These are phyloP conservation scores for Aspergillus amoenus DNA, from an alignment of 2,329 filamentous ascomycete genomes.

Conservation along the genomic window DNA sequence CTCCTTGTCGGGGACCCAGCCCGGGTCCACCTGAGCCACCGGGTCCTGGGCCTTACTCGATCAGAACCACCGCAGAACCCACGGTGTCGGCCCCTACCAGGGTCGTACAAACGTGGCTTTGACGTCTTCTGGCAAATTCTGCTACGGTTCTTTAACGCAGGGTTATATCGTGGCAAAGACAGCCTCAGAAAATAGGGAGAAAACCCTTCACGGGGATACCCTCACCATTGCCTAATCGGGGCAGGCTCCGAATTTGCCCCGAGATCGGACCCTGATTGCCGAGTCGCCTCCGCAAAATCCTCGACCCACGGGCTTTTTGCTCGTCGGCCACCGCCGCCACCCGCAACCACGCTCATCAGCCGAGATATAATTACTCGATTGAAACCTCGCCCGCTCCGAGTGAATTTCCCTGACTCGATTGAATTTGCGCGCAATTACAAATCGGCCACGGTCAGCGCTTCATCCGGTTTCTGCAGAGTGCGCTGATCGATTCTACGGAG, in stretches of 20 bases:
- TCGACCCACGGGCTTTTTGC: background rate
- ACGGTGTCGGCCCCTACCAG: background rate
- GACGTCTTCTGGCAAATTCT: background rate
- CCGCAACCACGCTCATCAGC: conserved; percentile 15
- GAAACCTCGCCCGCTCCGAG: background rate
- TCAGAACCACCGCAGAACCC: background rate
- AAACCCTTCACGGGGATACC: conserved; percentile 15
- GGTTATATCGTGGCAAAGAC: background rate
- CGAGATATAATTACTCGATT: conserved; percentile 9
- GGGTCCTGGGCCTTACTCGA: conserved; percentile 12
- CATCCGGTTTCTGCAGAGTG: background rate
- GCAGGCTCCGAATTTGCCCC: background rate
- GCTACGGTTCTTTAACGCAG: background rate
- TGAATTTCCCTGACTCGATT: background rate
- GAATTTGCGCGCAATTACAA: background rate
- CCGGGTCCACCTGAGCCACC: conserved; percentile 16
- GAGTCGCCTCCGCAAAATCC: background rate
- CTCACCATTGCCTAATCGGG: conserved; percentile 25
- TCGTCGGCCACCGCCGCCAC: conserved; percentile 6
- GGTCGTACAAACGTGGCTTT: conserved; percentile 1
- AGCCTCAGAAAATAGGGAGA: background rate
- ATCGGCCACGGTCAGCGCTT: background rate
- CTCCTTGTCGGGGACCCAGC: conserved; percentile 2
- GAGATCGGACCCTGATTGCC: background rate
- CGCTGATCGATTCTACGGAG: background rate